A percentile compares a stretch with the other conserved stretches of the same genome.
Conservation (phyloP, 805 yeast species). For the Geotrichum ghanense region DNA sequence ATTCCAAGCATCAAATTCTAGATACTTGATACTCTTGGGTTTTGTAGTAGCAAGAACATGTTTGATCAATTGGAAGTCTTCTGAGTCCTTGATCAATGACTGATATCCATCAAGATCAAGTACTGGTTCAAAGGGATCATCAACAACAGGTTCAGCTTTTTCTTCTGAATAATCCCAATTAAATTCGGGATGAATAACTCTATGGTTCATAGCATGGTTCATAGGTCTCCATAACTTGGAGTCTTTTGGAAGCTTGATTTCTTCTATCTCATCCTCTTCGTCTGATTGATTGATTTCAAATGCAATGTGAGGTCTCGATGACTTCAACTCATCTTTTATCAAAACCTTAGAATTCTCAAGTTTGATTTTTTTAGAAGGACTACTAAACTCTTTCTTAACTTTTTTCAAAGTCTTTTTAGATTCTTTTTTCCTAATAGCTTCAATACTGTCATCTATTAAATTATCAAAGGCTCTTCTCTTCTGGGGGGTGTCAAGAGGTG, state of each 20-base stretch:
- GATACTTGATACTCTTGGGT: conserved; percentile 22
- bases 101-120: conserved; percentile 42
- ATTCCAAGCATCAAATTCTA: conserved; percentile 61
- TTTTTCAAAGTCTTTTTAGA: no score
- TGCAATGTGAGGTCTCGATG: no score
- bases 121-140: conserved; percentile 25
- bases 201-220: conserved; percentile 1
- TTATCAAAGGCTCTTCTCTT: conserved; percentile 29
- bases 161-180: conserved; percentile 34
- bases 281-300: no score
- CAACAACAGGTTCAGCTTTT: conserved; percentile 45
- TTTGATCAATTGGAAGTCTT: conserved; percentile 50
- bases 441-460: conserved; percentile 15
- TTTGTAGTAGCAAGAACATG: conserved; percentile 29
- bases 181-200: conserved; percentile 8
- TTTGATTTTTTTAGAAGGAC: no score
- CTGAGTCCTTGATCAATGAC: conserved; percentile 53
- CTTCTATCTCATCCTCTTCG: background rate
- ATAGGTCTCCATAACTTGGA: conserved; percentile 7
- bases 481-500: background rate
- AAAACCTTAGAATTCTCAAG: no score
- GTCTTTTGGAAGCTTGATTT: conserved; percentile 12
- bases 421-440: no score
- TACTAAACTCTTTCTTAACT: no score
- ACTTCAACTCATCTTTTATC: no score